Evolutionary conservation across 176 grass and related monocot species (phyloP).

Genomic region (Tuctoria greenei): DNA sequence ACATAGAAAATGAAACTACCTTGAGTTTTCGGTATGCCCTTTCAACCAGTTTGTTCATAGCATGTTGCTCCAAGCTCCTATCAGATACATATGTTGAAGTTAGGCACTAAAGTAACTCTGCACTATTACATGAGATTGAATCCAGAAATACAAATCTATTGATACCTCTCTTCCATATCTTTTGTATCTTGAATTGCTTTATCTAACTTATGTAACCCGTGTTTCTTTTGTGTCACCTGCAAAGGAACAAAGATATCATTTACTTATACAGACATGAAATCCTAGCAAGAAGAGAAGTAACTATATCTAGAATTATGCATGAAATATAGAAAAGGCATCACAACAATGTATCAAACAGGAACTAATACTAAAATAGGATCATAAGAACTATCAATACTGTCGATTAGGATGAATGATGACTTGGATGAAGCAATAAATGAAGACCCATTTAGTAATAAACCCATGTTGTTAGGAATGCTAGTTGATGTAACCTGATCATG

Average conservation of each 20-base stretch:
- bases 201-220: slow-evolving; percentile 57
- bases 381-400: not conserved
- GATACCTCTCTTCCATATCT: slow-evolving; percentile 66
- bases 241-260: slow-evolving; percentile 10
- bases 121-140: slow-evolving; percentile 21
- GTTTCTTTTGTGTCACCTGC: slow-evolving; percentile 72
- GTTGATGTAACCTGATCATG: slow-evolving; percentile 53
- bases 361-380: not conserved
- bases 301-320: not conserved
- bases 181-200: slow-evolving; percentile 70
- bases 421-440: not conserved
- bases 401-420: slow-evolving; percentile 6
- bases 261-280: slow-evolving; percentile 25
- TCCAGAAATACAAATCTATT: not conserved
- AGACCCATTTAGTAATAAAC: not conserved
- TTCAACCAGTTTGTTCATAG: slow-evolving; percentile 83
- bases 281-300: not conserved
- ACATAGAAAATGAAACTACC: slow-evolving; percentile 29
- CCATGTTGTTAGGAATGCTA: slow-evolving; percentile 15
- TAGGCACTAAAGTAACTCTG: slow-evolving; percentile 30
- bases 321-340: not conserved
- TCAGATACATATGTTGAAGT: slow-evolving; percentile 28
- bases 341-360: not conserved
- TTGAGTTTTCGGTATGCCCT: slow-evolving; percentile 62
- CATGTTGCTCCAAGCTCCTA: slow-evolving; percentile 74